Base-by-base conservation (phyloP, 2,329 filamentous ascomycete species). In the Beauveria brongniartii region DNA sequence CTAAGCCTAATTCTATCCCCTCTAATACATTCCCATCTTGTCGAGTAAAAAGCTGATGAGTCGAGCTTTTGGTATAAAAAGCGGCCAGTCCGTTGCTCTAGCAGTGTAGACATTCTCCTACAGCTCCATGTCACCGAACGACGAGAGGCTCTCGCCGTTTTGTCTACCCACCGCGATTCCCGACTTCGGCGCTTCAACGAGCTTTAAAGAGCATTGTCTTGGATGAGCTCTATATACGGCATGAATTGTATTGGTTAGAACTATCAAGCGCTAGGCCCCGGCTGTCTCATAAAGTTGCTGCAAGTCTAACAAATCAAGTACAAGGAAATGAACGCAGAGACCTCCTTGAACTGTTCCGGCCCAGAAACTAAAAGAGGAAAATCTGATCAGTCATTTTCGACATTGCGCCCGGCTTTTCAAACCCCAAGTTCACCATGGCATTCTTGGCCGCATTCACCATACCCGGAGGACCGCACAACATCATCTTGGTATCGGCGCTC, bases 361-460 rank as follows among this genome's bases (percentile, higher is more conserved):
- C 30, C 30, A 7, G 48, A 51, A 34, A 20, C 9, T 72, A 83
- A 63, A 84, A 84, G 51, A 73, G 73, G 64, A 86, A 85, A 1
- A 85, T 72, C 55, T 84, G 78, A 65, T 86, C 83, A 0, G 71
- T 72, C 70, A 81, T 79, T 69, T 81, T 85, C 1, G 77, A 70
- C 5, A 79, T 72, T 1, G 78, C 72, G 0, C 79, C 78, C 0
- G 82, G 79, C 59, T 76, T 72, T 63, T 80, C 71, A 63, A 80
- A 85, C 0, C 82, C 83, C 41, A 85, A 61, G 10, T 71, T 71
- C 0, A 71, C 72, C 63, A 84, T 67, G 8, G 71, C 72, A 66
- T 77, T 80, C 73, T 84, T 86, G 16, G 78, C 75, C 0, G 81
- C 82, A 50, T 79, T 79, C 2, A 87, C 72, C 82, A 87, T 83